These are phyloP conservation scores for Euphorbia pulcherrima DNA, from an alignment of 345 rosid species.

Conservation along the genomic window DNA sequence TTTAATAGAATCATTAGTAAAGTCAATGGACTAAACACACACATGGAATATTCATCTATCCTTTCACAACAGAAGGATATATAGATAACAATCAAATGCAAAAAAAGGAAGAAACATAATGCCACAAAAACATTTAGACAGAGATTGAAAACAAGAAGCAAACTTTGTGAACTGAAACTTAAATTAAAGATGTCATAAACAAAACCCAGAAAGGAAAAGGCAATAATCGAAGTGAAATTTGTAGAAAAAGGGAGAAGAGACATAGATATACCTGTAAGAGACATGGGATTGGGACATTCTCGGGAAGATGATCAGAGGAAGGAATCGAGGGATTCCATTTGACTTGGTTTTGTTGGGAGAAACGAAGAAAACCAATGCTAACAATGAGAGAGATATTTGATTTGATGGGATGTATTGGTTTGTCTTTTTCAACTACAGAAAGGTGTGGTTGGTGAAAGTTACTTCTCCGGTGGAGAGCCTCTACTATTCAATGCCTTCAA, in stretches of 20 bases:
- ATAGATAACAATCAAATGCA: not conserved
- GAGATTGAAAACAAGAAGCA: not conserved
- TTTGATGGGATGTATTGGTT: no score
- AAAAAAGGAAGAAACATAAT: not conserved
- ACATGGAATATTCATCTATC: not conserved
- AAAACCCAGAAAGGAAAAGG: not conserved
- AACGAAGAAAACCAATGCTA: no score
- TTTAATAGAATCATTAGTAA: no score
- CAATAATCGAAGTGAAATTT: no score
- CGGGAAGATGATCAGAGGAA: constrained; percentile 20
- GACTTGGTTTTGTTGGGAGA: no score
- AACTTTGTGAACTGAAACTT: not conserved
- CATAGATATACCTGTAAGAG: constrained; percentile 42
- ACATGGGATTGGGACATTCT: constrained; percentile 50
- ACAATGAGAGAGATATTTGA: no score
- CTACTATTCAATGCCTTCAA: no score
- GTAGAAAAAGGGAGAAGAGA: no score
- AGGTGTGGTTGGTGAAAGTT: no score
- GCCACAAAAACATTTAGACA: not conserved
- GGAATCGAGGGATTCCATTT: constrained; percentile 20
- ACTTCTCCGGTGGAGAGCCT: no score
- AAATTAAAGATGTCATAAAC: not conserved
- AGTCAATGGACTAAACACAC: not conserved
- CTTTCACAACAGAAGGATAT: not conserved
- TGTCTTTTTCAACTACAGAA: no score